Evolutionary conservation across 495 filamentous ascomycete species (phyloP).

Genomic region (Penicillium pancosmium): DNA sequence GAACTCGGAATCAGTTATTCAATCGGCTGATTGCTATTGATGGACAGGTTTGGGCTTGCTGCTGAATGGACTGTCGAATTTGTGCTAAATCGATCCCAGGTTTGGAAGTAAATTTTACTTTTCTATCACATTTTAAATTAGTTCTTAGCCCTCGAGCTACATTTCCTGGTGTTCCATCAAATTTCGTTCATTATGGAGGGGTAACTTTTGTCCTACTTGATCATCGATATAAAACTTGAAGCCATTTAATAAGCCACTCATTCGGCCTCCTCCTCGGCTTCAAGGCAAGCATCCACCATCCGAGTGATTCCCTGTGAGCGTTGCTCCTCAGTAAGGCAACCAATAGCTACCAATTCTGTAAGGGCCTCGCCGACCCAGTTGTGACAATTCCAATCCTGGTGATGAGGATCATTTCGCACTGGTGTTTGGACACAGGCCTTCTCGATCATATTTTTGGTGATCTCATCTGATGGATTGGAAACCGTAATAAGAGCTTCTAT

Average conservation of each 20-base stretch:
- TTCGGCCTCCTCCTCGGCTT: slow-evolving; percentile 19
- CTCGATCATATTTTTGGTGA: slow-evolving; percentile 24
- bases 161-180: too few species aligned
- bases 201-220: too few species aligned
- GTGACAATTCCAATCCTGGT: slow-evolving; percentile 41
- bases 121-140: not conserved
- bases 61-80: slow-evolving; percentile 47
- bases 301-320: slow-evolving; percentile 23
- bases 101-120: slow-evolving; percentile 18
- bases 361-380: slow-evolving; percentile 40
- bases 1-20: slow-evolving; percentile 78
- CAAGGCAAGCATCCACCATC: slow-evolving; percentile 36
- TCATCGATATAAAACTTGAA: too few species aligned
- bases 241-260: not conserved
- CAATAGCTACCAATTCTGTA: slow-evolving; percentile 24
- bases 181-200: too few species aligned
- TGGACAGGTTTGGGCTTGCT: slow-evolving; percentile 85
- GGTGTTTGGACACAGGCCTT: slow-evolving; percentile 23
- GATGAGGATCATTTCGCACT: slow-evolving; percentile 25
- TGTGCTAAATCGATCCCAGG: slow-evolving; percentile 28
- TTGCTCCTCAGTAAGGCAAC: slow-evolving; percentile 23
- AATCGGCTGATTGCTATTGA: slow-evolving; percentile 83
- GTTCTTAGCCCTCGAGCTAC: not conserved
- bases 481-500: slow-evolving; percentile 43
- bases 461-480: slow-evolving; percentile 15